Evolutionary conservation across 208 protist species (phyloP), one percentile per base, ranked within the genome.

Genomic region (Leishmania gerbilli): DNA sequence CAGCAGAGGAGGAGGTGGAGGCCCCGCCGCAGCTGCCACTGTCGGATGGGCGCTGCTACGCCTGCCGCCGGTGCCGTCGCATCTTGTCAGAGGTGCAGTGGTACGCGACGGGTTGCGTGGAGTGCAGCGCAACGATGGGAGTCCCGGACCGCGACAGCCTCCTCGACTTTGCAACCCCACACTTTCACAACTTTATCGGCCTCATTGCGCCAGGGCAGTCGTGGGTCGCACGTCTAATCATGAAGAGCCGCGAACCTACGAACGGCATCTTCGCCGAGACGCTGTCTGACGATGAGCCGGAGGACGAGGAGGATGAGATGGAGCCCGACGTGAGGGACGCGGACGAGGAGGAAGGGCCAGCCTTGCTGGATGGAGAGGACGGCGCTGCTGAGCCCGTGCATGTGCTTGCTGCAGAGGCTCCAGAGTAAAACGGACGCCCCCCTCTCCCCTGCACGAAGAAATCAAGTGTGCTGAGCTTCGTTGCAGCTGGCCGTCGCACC

Each of bases 141-240:
- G 49, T 92, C 8, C 82, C 82, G 3, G 51, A 82, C 58, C 91
- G 94, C 42, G 88, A 90, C 49, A 93, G 89, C 58, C 72, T 98
- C 15, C 80, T 89, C 42, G 93, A 96, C 67, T 89, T 91, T 64
- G 89, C 93, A 13, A 96, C 93, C n/a, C 78, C 91, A 7, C 88
- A 96, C 60, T 98, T 96, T 71, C 82, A 90, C 51, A 95, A 96
- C 79, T 98, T 95, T 53, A 83, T 98, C 71, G 95, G 95, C 17
- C 88, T 98, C 31, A 91, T 98, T 34, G 95, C 88, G 1, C 90
- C 95, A 1, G 88, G 91, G 68, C 87, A 93, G 81, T 96, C 93
- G 67, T 98, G 95, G 95, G 91, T 98, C 49, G 93, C 91, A 40
- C 88, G 95, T 17, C 76, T 96, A 3, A 98, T 98, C 80, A 88